Conservation (phyloP, 1,284 basidiomycete species). For the Athelia sp. region DNA sequence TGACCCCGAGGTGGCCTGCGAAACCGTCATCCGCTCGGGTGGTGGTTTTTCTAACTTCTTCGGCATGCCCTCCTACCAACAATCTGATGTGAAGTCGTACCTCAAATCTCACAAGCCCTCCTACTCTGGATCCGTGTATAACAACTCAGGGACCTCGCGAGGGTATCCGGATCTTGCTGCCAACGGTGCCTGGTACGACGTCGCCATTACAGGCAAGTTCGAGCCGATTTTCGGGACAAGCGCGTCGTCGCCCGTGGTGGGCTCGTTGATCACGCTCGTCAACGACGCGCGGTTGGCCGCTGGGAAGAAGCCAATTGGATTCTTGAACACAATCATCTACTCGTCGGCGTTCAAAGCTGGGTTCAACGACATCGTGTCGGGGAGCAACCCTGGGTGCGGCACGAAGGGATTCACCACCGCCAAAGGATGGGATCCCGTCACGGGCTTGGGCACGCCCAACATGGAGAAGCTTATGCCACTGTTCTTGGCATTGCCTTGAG, state of each 20-base stretch:
- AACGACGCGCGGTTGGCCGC: conserved; percentile 26
- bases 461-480: conserved; percentile 24
- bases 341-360: conserved; percentile 11
- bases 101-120: conserved; percentile 11
- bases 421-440: conserved; percentile 20
- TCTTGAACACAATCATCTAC: conserved; percentile 24
- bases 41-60: conserved; percentile 28
- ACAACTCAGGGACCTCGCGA: conserved; percentile 16
- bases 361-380: conserved; percentile 31
- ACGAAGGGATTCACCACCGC: conserved; percentile 18
- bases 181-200: conserved; percentile 30
- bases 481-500: conserved; percentile 24
- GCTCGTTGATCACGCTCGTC: conserved; percentile 27
- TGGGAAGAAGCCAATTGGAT: conserved; percentile 21
- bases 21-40: not conserved
- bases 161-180: not conserved
- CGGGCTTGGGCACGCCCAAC: conserved; percentile 25
- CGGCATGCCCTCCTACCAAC: conserved; percentile 22
- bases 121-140: conserved; percentile 15
- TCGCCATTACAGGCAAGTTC: conserved; percentile 24
- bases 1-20: not conserved
- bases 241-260: conserved; percentile 22
- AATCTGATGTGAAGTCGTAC: conserved; percentile 8
- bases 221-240: conserved; percentile 15
- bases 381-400: conserved; percentile 22